phyloP scores from a whole-genome alignment of 129 eudicot genomes.

The Apium graveolens region DNA sequence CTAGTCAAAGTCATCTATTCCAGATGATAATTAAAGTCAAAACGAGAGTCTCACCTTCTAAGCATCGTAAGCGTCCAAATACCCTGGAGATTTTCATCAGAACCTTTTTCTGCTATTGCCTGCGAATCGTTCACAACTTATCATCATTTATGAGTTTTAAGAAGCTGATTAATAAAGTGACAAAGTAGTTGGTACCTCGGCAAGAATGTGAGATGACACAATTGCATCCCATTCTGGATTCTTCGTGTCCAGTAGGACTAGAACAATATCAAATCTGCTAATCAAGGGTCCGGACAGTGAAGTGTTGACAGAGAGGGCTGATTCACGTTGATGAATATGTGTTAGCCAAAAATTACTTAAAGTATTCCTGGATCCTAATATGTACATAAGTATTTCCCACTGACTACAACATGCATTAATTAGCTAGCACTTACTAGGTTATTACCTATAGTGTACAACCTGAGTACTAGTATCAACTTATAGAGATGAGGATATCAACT shows the following conservation, averaged over 20 bases:
- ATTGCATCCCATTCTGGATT: slow-evolving; percentile 97
- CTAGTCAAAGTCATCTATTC: neutral
- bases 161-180: slow-evolving; percentile 11
- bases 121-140: slow-evolving; percentile 16
- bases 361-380: neutral
- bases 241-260: slow-evolving; percentile 89
- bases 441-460: neutral
- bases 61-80: slow-evolving; percentile 87
- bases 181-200: slow-evolving; percentile 41
- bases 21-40: neutral
- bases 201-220: slow-evolving; percentile 94
- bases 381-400: neutral
- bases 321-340: slow-evolving; percentile 24
- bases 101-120: slow-evolving; percentile 51
- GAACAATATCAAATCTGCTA: slow-evolving; percentile 96
- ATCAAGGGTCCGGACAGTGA: slow-evolving; percentile 92
- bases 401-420: neutral
- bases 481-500: neutral
- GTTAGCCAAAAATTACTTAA: neutral
- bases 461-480: neutral
- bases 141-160: slow-evolving; percentile 11
- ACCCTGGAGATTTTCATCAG: slow-evolving; percentile 44
- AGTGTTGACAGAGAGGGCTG: slow-evolving; percentile 92
- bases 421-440: neutral
- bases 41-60: slow-evolving; percentile 42